Conservation (phyloP, 768 basidiomycete species). For the Postia placenta region DNA sequence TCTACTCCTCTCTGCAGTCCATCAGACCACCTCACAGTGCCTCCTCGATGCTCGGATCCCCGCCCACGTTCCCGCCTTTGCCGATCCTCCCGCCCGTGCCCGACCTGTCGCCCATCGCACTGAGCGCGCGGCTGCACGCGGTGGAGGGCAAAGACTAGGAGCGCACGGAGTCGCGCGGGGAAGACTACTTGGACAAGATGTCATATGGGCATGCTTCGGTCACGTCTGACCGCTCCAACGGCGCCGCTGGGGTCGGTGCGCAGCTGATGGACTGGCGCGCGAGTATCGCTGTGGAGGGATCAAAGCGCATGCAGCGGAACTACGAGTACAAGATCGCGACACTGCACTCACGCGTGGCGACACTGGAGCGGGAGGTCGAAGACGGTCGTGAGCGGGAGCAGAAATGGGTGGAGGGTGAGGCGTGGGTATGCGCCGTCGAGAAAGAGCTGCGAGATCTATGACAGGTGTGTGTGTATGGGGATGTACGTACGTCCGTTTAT, state of each 20-base stretch:
- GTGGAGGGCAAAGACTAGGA: slow-evolving; percentile 49
- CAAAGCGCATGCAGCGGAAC: slow-evolving; percentile 71
- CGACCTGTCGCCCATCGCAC: slow-evolving; percentile 45
- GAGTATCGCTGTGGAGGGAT: slow-evolving; percentile 47
- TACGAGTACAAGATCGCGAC: slow-evolving; percentile 92
- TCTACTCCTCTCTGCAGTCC: slow-evolving; percentile 6
- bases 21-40: slow-evolving; percentile 4
- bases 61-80: slow-evolving; percentile 51
- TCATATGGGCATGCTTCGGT: slow-evolving; percentile 62
- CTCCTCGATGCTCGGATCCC: slow-evolving; percentile 39
- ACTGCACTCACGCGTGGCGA: slow-evolving; percentile 76
- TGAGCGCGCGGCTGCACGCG: slow-evolving; percentile 55
- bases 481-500: slow-evolving; percentile 1
- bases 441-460: slow-evolving; percentile 69
- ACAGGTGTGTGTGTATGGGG: slow-evolving; percentile 40
- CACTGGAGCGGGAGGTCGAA: slow-evolving; percentile 65
- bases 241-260: slow-evolving; percentile 25
- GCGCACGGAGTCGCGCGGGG: slow-evolving; percentile 36
- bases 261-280: slow-evolving; percentile 35
- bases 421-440: slow-evolving; percentile 59
- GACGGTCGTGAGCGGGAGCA: slow-evolving; percentile 51
- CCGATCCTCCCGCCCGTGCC: slow-evolving; percentile 62
- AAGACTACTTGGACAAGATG: slow-evolving; percentile 70
- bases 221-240: slow-evolving; percentile 54
- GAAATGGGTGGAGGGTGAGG: slow-evolving; percentile 49